phyloP scores from a whole-genome alignment of 2,329 filamentous ascomycete genomes.

The Neofusicoccum cordaticola region DNA sequence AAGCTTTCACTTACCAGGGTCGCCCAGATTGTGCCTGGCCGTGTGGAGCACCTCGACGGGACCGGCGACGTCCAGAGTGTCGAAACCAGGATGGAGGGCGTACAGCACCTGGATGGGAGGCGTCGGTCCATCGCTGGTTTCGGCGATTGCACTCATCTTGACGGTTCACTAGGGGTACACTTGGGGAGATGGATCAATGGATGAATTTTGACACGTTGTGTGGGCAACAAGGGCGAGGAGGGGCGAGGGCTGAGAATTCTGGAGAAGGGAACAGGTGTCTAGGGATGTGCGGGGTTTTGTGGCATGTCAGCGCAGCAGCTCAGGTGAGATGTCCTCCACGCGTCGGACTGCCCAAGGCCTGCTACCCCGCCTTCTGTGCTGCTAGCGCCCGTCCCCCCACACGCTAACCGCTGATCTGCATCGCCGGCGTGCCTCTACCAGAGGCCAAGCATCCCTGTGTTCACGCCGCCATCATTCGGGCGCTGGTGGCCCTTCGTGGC shows the following conservation, averaged over 20 bases:
- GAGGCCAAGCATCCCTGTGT: neutral
- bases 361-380: slow-evolving; percentile 1
- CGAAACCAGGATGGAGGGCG: slow-evolving; percentile 55
- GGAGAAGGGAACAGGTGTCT: neutral
- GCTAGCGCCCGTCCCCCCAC: slow-evolving; percentile 8
- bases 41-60: slow-evolving; percentile 57
- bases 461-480: neutral
- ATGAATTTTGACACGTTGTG: neutral
- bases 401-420: slow-evolving; percentile 4
- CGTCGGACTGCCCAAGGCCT: neutral
- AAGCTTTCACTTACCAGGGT: slow-evolving; percentile 42
- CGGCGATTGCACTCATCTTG: slow-evolving; percentile 48
- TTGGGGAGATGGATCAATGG: neutral
- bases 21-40: slow-evolving; percentile 53
- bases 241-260: neutral
- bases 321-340: neutral
- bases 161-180: slow-evolving; percentile 3
- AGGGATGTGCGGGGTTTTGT: slow-evolving; percentile 8
- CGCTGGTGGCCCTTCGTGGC: too few species aligned
- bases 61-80: slow-evolving; percentile 56
- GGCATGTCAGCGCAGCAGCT: slow-evolving; percentile 1
- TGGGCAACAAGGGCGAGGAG: neutral
- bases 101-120: slow-evolving; percentile 60
- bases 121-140: slow-evolving; percentile 34
- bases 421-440: neutral